Base-by-base conservation (phyloP, 2,329 filamentous ascomycete species). In the Penicillium sp. region DNA sequence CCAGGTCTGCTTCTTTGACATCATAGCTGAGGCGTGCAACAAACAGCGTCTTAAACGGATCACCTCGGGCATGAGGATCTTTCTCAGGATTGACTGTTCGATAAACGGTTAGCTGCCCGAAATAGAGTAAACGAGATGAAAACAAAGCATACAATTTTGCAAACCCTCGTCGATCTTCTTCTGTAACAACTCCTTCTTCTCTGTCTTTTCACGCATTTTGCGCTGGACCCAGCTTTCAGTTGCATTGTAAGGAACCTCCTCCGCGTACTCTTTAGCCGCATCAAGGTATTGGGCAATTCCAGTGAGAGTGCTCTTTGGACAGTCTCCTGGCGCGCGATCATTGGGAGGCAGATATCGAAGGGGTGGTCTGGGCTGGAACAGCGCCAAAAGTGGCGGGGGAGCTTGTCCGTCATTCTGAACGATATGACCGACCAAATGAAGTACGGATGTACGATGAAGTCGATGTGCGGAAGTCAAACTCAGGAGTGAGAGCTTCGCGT, bases 1-100 rank as follows among this genome's bases (percentile, higher is more conserved):
- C 90, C 35, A 99, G 78, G 66, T 99, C 93, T 62, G 90, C 83
- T 64, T 92, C 88, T 56, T 88, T 90, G 39, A 87, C 86, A 51
- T 93, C 88, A 67, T 96, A 99, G 65, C 87, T 90, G 41, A 99
- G 79, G 46, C 93, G 86, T 45, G 89, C 87, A 46, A 97, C 88
- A 64, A 99, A 95, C 42, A 99, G 78, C 12, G 93, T 99, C 74
- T 89, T 95, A 78, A 93, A 96, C 1, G 92, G 87, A 74, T 97
- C 91, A 49, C 93, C 92, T 57, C 90, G 83, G 58, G 95, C 86
- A 62, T 96, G 93, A 11, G 87, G 81, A 64, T 99, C 93, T 31
- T 93, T 84, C 19, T 77, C 75, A 6, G 93, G 92, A 56, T 92
- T 88, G 72, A 88, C 91, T 91, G 58, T 31, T 56, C 38, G 49